phyloP scores from a whole-genome alignment of 345 rosid genomes.

The Citrus australasica region DNA sequence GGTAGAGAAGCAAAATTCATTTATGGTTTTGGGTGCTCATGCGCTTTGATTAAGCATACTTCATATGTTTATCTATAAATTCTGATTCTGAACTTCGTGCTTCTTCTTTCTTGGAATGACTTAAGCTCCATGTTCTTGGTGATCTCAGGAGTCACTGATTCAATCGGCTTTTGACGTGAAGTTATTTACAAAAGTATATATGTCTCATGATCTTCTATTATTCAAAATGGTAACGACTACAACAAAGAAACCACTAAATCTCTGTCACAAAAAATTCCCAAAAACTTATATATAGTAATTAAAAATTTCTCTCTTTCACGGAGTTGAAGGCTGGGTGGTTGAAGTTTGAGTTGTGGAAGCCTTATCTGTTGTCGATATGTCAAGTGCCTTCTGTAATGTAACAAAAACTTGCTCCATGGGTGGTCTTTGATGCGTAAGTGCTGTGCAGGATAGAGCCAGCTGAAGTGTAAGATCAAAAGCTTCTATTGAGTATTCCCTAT shows the following conservation, averaged over 20 bases:
- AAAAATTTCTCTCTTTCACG: background rate
- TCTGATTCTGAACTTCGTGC: background rate
- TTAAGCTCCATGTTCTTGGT: background rate
- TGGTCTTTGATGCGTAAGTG: constrained; percentile 35
- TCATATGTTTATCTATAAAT: background rate
- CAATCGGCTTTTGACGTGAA: background rate
- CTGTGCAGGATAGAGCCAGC: constrained; percentile 48
- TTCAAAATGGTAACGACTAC: background rate
- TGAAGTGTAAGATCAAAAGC: constrained; percentile 38
- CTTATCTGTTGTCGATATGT: constrained; percentile 24
- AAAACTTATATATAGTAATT: background rate
- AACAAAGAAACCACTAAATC: background rate
- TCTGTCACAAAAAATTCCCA: background rate
- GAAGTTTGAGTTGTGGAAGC: constrained; percentile 20
- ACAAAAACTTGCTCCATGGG: constrained; percentile 37
- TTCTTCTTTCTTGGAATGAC: background rate
- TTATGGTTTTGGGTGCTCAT: background rate
- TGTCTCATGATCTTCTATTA: background rate
- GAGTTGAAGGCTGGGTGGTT: background rate
- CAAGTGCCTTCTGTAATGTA: constrained; percentile 44
- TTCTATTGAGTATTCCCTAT: constrained; percentile 40
- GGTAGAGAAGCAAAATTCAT: background rate
- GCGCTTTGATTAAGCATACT: background rate
- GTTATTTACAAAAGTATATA: background rate
- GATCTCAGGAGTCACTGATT: background rate